Percentiles rank a stretch among this genome's conserved stretches.
Evolutionary conservation across 2,329 filamentous ascomycete genomes (phyloP).

Genomic region (Botryotinia convoluta): DNA sequence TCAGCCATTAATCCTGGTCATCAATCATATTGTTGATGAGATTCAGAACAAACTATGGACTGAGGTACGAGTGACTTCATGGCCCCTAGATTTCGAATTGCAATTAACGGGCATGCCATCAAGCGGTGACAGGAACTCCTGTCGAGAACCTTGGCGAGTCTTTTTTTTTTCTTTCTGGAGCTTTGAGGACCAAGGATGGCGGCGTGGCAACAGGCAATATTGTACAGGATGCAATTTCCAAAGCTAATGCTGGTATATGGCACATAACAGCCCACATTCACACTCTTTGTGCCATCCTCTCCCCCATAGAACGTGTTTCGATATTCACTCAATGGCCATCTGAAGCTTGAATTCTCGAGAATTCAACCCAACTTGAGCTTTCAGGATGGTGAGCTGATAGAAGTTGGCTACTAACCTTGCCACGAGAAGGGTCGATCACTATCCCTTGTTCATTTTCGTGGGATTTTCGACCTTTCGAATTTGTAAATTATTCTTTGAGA

Average conservation of each 20-base stretch:
- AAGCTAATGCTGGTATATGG: neutral
- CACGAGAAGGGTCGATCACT: neutral
- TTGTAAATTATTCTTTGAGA: neutral
- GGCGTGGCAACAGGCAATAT: slow-evolving; percentile 7
- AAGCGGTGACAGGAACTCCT: neutral
- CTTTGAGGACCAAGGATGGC: neutral
- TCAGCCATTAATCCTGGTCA: neutral
- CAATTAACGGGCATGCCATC: neutral
- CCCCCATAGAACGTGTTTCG: slow-evolving; percentile 1
- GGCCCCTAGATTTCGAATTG: slow-evolving; percentile 3
- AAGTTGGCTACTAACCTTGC: neutral
- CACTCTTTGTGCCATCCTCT: neutral
- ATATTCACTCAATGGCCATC: neutral
- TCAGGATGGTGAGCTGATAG: neutral
- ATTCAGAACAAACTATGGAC: neutral
- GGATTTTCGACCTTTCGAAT: neutral
- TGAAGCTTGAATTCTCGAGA: neutral
- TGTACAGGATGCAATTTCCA: neutral
- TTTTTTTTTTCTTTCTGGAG: neutral
- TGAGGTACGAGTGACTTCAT: neutral
- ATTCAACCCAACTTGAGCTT: neutral
- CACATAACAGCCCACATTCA: neutral
- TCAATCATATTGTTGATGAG: neutral
- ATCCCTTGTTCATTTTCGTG: neutral
- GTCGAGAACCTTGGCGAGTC: neutral